Base-by-base conservation (phyloP, 495 filamentous ascomycete species). In the Pyrenopolyporus hunteri region DNA sequence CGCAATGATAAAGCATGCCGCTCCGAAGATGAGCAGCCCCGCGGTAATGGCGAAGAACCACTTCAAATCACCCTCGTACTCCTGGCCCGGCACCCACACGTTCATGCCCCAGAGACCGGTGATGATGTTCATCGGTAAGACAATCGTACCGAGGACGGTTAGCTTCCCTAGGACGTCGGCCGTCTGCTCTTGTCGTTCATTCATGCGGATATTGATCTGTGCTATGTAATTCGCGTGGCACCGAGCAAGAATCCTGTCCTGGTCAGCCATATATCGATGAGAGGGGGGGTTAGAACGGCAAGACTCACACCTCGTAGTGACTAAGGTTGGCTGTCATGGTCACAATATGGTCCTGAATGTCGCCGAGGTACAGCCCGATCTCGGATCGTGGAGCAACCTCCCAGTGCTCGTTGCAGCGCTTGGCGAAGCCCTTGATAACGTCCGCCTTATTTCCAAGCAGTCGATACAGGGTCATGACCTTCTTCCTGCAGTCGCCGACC, bases 81-180 rank as follows among this genome's bases (percentile, higher is more conserved):
- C 87, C 70, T 97, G 93, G 1, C 93, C 91, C 0, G 94, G 94
- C 0, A 98, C 93, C 75, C 89, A 88, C 6, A 96, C 91, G 78
- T 98, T 98, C 94, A 98, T 98, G 28, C 94, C 94, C 89, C 94
- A 98, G 73, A 98, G 88, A 64, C 94, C 95, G 20, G 94, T 97
- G 62, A 98, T 91, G 74, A 98, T 93, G 69, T 98, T 98, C 87
- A 98, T 93, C 14, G 94, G 94, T 52, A 98, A 82, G 4, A 98
- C 92, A 62, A 98, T 98, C 6, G 94, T 98, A 63, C 93, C 94
- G 2, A 98, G 79, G 1, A 97, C 95, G 3, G 94, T 98, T 37
- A 98, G 82, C 74, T 95, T 97, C 40, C 93, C 92, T 13, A 98
- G 80, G 1, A 97, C 90, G 72, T 96, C 92, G 23, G 91, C 89